A percentile compares a stretch with the other conserved stretches of the same genome.
These are phyloP conservation scores for Zygnema cylindricum DNA, from an alignment of 139 green algal species.

Conservation along the genomic window DNA sequence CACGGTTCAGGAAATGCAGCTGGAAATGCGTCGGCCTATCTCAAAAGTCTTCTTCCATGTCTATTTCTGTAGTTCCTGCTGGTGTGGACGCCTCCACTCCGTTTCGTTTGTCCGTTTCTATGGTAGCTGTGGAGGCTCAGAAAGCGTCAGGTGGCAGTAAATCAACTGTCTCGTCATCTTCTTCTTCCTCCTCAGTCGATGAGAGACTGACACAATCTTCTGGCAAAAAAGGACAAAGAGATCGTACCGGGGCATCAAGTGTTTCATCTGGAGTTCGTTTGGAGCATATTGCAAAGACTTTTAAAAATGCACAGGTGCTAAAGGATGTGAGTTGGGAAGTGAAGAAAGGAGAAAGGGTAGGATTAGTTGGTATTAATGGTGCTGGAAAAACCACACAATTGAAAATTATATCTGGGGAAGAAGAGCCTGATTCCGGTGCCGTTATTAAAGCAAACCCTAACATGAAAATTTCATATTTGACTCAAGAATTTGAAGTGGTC, in stretches of 20 bases:
- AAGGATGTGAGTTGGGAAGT: constrained; percentile 91
- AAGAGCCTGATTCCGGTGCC: constrained; percentile 86
- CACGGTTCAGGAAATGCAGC: too few relatives aligned
- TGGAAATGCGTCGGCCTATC: too few relatives aligned
- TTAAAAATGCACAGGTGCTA: constrained; percentile 94
- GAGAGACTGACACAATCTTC: not conserved
- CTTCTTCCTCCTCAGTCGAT: not conserved
- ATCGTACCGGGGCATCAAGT: constrained; percentile 49
- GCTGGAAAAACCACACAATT: constrained; percentile 98
- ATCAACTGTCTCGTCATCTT: not conserved
- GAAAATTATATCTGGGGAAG: constrained; percentile 90
- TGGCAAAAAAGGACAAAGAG: not conserved
- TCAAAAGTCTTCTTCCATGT: too few relatives aligned
- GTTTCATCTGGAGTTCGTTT: constrained; percentile 52
- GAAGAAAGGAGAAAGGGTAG: constrained; percentile 95
- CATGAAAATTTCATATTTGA: constrained; percentile 90
- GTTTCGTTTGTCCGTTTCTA: not conserved
- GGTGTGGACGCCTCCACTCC: too few relatives aligned
- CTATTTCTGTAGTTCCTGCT: too few relatives aligned
- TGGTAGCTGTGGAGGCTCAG: not conserved
- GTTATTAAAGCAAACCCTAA: constrained; percentile 73
- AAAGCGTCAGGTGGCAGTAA: not conserved
- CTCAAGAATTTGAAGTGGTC: constrained; percentile 96
- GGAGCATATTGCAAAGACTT: constrained; percentile 71
- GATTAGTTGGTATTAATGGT: constrained; percentile 97